Evolutionary conservation across 495 filamentous ascomycete genomes (phyloP), one percentile per base, ranked within the genome.

Genomic region (Penicillium manginii): DNA sequence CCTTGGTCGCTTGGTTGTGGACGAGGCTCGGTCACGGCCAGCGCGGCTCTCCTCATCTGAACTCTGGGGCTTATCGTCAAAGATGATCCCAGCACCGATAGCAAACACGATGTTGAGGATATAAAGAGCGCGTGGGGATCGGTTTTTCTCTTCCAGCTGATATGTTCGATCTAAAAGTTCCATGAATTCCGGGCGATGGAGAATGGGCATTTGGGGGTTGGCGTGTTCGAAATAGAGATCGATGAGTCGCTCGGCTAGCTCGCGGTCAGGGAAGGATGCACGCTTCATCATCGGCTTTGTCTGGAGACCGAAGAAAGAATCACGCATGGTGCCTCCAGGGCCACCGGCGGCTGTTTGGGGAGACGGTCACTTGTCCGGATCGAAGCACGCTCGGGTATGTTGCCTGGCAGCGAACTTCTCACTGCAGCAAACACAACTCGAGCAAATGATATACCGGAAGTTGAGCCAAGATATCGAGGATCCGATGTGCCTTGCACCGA

Each of bases 71-170:
- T 83, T 79, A 55, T 85, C 88, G 50, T 88, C 89, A 61, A 96
- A 84, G 59, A 96, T 96, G 61, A 97, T 96, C 1, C 92, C 93
- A 12, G 91, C 89, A 9, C 93, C 93, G 59, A 97, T 97, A 6
- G 93, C 93, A 76, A 93, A 98, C n/a, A 97, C 93, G 71, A 98
- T 97, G 71, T 97, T 96, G 48, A 97, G 81, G 72, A 92, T 85
- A 68, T 97, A 98, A 14, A 92, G 84, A 72, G 96, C 92, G 50
- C 91, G 84, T 8, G 93, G 85, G 18, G 88, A 90, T 29, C 91
- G 84, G 54, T 84, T 83, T 55, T 85, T 84, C 52, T 84, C 84
- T 33, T 88, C 84, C 8, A 84, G 76, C 3, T 81, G 77, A 70
- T 94, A 98, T 0, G 91, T 91, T 43, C 83, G 81, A 33, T 96